Evolutionary conservation across 2,329 filamentous ascomycete species (phyloP), one percentile per base, ranked within the genome.

Genomic region (Tolypocladium ovalisporum): DNA sequence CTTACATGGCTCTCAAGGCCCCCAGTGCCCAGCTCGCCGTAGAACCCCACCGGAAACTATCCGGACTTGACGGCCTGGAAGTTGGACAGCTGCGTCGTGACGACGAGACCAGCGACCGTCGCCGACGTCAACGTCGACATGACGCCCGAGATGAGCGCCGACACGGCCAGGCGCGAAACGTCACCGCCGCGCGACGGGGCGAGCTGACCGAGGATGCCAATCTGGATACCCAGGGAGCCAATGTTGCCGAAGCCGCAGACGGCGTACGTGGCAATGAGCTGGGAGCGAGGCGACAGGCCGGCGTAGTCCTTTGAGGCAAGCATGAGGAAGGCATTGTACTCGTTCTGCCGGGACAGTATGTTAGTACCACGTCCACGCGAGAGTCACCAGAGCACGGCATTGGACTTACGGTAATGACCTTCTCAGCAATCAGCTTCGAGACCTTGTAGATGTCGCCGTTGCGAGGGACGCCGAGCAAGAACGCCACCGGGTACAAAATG

Each of bases 231-330:
- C 53, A 96, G 81, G 35, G 89, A 93, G 56, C 88, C 88, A 64
- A 96, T 87, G 76, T 96, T 96, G 61, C 89, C 91, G 69, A 90
- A 90, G 32, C 84, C 84, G 72, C 90, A 95, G 62, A 92, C 81
- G 24, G 89, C 88, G 68, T 96, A 96, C 54, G 89, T 95, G 52
- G 87, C 89, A 67, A 96, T 95, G 62, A 96, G 80, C 52, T 80
- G 79, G 29, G 89, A 90, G 56, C 90, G 89, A 19, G 82, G 75
- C 35, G 83, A 84, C 60, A 96, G 79, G 34, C 68, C 62, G 56
- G 73, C 72, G 70, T 88, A 91, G 10, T 69, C 61, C 37, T 71
- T 68, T 67, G 70, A 68, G 1, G 73, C 66, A 10, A 91, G 81
- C 35, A 70, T 68, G 32, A 71, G 71, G 74, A 89, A 91, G 52